phyloP scores from a whole-genome alignment of 352 stramenopile species.

The Globisporangium perplexum region DNA sequence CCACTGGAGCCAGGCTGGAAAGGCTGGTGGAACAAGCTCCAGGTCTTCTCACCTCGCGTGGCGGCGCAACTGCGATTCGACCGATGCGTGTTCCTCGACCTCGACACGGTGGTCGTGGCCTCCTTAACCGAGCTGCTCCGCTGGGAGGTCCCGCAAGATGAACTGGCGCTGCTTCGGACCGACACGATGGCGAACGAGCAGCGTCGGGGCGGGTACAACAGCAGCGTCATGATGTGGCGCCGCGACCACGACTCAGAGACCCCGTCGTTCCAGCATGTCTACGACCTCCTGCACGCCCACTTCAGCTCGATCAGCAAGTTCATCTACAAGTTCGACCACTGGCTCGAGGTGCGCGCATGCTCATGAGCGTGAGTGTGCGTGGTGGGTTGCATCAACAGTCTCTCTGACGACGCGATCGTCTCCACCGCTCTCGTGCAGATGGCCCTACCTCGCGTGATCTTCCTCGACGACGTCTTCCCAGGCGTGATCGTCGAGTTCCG shows the following conservation, averaged over 20 bases:
- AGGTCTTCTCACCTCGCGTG: constrained; percentile 40
- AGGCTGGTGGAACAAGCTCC: constrained; percentile 83
- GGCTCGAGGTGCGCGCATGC: constrained; percentile 47
- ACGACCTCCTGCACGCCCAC: constrained; percentile 32
- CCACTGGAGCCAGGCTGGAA: constrained; percentile 27
- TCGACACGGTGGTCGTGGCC: constrained; percentile 72
- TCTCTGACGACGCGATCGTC: background rate
- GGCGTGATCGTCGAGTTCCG: constrained; percentile 71
- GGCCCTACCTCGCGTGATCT: constrained; percentile 21
- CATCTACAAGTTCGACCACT: constrained; percentile 88
- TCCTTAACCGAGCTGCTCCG: constrained; percentile 24
- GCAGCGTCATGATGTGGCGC: constrained; percentile 64
- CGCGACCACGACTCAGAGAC: constrained; percentile 3
- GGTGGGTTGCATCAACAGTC: background rate
- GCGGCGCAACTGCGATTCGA: constrained; percentile 4
- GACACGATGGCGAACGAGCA: constrained; percentile 69
- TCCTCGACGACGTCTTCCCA: constrained; percentile 40
- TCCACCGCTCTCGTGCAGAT: constrained; percentile 20
- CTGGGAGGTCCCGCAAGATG: constrained; percentile 10
- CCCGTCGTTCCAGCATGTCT: constrained; percentile 19
- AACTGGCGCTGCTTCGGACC: constrained; percentile 39
- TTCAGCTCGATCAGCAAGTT: constrained; percentile 30
- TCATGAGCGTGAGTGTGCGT: background rate
- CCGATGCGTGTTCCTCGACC: constrained; percentile 60
- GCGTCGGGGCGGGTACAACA: constrained; percentile 59